A percentile compares a stretch with the other conserved stretches of the same genome.
These are phyloP conservation scores for Friedmanniomyces simplex DNA, from an alignment of 495 filamentous ascomycete species.

Conservation along the genomic window DNA sequence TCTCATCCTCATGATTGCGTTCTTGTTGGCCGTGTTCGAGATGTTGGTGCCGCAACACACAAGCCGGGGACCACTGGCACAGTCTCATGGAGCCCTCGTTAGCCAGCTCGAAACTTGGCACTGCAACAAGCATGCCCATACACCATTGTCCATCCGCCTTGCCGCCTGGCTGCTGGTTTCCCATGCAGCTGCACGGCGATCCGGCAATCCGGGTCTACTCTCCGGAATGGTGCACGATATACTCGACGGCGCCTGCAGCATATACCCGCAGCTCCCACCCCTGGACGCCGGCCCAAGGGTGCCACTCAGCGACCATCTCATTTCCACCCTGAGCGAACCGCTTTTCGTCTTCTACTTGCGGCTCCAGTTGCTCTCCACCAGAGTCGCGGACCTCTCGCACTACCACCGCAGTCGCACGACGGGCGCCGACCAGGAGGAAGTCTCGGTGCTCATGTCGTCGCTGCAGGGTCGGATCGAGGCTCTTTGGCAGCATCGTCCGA, in stretches of 20 bases:
- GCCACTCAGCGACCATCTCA: background rate
- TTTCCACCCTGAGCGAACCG: background rate
- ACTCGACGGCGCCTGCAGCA: background rate
- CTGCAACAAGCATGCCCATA: background rate
- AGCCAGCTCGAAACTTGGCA: background rate
- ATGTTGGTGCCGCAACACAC: background rate
- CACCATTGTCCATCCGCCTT: background rate
- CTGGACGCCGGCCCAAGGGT: background rate
- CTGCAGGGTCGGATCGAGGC: background rate
- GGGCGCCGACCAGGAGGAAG: background rate
- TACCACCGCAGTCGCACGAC: background rate
- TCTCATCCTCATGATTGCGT: background rate
- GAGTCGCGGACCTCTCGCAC: background rate
- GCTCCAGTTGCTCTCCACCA: background rate
- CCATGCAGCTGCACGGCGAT: background rate
- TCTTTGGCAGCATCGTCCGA: background rate
- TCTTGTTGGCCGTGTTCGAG: background rate
- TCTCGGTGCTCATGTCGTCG: background rate
- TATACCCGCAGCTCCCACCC: background rate
- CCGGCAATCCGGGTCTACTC: background rate
- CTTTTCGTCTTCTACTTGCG: background rate
- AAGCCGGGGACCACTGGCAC: background rate
- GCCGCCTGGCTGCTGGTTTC: background rate
- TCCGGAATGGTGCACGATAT: background rate
- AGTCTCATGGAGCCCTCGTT: background rate